Base-by-base conservation (phyloP, 169 alveolate species). In the Plasmodium yoelii region DNA sequence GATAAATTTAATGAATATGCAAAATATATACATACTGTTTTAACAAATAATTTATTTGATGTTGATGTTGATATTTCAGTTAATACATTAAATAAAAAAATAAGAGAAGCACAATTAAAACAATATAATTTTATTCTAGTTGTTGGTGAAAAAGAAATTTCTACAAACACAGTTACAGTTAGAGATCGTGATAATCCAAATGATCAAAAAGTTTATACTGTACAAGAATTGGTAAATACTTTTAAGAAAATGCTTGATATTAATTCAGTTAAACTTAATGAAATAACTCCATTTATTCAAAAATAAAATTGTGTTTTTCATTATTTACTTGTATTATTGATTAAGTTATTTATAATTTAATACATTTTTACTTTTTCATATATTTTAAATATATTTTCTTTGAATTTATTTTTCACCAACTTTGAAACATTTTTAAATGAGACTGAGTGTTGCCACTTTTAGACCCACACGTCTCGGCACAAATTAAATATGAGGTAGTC, bases 61-160 rank as follows among this genome's bases (percentile, higher is more conserved):
- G 99, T 96, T 57, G 96, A 93, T 34, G 93, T 97, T 26, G 99
- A 98, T 88, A 77, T 82, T 53, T 94, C 99, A 4, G 95, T 96
- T 60, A 92, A 94, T 69, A 98, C 99, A 7, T 92, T 99, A 59
- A 96, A 95, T 69, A 99, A 98, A 95, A 98, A 98, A 94, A 97
- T 99, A 42, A 97, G 99, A 87, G 97, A 97, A 84, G 98, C 99
- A 15, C 98, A 98, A 91, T 88, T 98, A 57, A 96, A 94, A 49
- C 99, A 98, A 87, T 98, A 93, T 94, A 98, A 98, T 92, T 98
- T 93, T 93, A 96, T 98, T 91, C 93, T 97, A 10, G 99, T 98
- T 44, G 98, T 98, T 46, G 99, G 99, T 13, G 99, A 98, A 90
- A 95, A 98, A 90, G 99, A 99, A 90, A 95, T 87, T 34, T 89